phyloP scores from a whole-genome alignment of 106 monocot species.

The Phalaenopsis equestris region DNA sequence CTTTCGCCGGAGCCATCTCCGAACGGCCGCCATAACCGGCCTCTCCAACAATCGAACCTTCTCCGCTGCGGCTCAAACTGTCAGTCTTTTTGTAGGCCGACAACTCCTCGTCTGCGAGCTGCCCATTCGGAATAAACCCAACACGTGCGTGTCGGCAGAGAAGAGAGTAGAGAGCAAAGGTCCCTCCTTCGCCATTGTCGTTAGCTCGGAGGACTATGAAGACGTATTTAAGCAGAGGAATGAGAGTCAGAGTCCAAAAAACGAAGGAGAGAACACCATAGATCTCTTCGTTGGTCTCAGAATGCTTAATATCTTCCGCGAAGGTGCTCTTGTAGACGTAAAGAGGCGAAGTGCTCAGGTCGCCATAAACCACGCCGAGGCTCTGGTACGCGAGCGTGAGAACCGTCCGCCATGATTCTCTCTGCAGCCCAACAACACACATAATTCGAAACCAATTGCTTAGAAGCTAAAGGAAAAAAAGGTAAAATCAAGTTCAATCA shows the following conservation, averaged over 20 bases:
- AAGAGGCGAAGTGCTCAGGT: conserved; percentile 79
- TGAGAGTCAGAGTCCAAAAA: conserved; percentile 85
- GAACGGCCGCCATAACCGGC: background rate
- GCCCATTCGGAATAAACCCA: conserved; percentile 55
- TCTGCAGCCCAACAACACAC: conserved; percentile 10
- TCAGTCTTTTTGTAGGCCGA: conserved; percentile 46
- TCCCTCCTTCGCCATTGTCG: conserved; percentile 90
- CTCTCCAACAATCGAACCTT: background rate
- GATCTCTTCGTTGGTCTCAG: conserved; percentile 84
- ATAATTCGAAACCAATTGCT: background rate
- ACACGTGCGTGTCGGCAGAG: conserved; percentile 71
- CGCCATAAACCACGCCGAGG: conserved; percentile 86
- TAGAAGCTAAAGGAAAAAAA: background rate
- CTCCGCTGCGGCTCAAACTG: background rate
- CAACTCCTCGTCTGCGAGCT: conserved; percentile 64
- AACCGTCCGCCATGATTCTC: conserved; percentile 48
- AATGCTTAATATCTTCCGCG: conserved; percentile 77
- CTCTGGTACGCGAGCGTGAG: conserved; percentile 73
- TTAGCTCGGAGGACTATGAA: conserved; percentile 77
- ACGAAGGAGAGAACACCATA: conserved; percentile 86
- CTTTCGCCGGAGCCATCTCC: background rate
- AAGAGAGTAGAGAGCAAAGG: conserved; percentile 86
- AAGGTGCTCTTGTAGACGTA: conserved; percentile 88
- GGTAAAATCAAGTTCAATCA: background rate
- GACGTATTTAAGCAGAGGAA: conserved; percentile 84